Evolutionary conservation across 306 rosid genomes (phyloP).

Genomic region (Vigna angularis): DNA sequence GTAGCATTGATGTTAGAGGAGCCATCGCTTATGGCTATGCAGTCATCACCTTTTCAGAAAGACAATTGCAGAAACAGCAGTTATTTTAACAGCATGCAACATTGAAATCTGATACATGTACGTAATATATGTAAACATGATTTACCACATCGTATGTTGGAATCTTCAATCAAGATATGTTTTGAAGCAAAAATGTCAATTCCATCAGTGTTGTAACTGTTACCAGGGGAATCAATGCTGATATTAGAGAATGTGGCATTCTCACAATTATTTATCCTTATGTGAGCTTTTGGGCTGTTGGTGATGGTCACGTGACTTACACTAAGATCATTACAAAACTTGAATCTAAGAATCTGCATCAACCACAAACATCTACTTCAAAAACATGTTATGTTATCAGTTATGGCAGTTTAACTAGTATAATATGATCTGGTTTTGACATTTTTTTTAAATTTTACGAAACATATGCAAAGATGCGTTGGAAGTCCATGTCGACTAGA

Average conservation of each 20-base stretch:
- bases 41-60: constrained; percentile 52
- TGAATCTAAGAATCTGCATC: constrained; percentile 20
- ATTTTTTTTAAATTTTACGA: too few relatives aligned
- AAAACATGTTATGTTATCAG: too few relatives aligned
- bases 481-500: too few relatives aligned
- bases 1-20: constrained; percentile 42
- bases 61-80: neutral
- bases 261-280: constrained; percentile 12
- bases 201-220: constrained; percentile 61
- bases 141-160: constrained; percentile 48
- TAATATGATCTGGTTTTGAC: too few relatives aligned
- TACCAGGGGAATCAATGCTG: constrained; percentile 28
- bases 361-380: neutral
- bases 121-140: too few relatives aligned
- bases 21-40: constrained; percentile 48
- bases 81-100: neutral
- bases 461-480: too few relatives aligned
- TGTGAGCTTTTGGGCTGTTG: constrained; percentile 44
- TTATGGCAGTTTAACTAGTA: too few relatives aligned
- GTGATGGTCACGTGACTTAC: neutral
- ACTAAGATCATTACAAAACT: constrained; percentile 13
- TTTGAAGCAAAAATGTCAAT: constrained; percentile 36
- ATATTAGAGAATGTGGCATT: constrained; percentile 28
- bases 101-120: too few relatives aligned
- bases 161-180: constrained; percentile 34